These are phyloP conservation scores for Ochromonas danica DNA, from an alignment of 108 stramenopile species.

Conservation along the genomic window DNA sequence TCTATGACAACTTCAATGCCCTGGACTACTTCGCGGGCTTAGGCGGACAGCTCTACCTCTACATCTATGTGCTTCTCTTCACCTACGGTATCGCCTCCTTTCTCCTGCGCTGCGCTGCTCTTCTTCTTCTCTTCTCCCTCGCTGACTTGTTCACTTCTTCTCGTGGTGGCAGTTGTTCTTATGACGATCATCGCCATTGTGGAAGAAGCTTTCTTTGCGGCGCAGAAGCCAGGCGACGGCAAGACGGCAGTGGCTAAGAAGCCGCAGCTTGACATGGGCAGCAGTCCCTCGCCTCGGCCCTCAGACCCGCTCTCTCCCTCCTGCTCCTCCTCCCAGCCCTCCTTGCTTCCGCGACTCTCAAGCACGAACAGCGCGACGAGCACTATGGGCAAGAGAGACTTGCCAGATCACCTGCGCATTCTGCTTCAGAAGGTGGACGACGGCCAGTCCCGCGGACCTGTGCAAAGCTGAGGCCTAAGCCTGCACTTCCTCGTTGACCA, in stretches of 20 bases:
- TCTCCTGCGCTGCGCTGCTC: not conserved
- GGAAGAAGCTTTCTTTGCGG: slow-evolving; percentile 31
- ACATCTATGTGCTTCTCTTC: not conserved
- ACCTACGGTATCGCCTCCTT: not conserved
- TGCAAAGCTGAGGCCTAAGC: too few species aligned
- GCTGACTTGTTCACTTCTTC: too few species aligned
- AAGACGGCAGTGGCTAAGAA: too few species aligned
- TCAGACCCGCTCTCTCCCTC: too few species aligned
- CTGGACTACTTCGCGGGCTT: not conserved
- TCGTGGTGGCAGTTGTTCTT: not conserved
- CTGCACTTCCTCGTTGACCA: too few species aligned
- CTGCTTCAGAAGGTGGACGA: not conserved
- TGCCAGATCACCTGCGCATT: not conserved
- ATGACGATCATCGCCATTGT: slow-evolving; percentile 30
- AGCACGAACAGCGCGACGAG: too few species aligned
- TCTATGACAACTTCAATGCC: not conserved
- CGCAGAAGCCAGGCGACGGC: too few species aligned
- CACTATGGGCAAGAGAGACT: not conserved
- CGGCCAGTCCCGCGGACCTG: too few species aligned
- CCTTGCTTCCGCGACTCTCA: too few species aligned
- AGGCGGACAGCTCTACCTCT: not conserved
- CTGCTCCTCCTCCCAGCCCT: too few species aligned
- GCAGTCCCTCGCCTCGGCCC: too few species aligned
- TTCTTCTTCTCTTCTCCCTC: not conserved
- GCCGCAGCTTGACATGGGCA: too few species aligned